Conservation (phyloP, 2,329 filamentous ascomycete genomes). For the Aspergillus tamarii region DNA sequence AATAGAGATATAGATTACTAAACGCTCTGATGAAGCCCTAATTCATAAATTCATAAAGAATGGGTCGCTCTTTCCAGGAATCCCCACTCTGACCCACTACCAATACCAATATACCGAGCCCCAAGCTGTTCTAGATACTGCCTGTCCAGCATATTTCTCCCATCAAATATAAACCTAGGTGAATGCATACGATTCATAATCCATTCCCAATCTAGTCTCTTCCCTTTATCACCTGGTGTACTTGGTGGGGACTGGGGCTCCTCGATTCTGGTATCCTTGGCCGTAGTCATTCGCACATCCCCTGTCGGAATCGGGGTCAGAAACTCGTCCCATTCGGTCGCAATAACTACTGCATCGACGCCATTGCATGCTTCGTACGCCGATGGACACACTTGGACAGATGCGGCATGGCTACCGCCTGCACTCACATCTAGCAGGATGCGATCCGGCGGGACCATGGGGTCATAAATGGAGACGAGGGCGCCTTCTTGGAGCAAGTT, state of each 20-base stretch:
- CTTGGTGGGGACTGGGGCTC: background rate
- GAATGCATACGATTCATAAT: constrained; percentile 46
- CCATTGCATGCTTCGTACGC: constrained; percentile 48
- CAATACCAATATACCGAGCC: constrained; percentile 35
- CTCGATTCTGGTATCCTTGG: constrained; percentile 11
- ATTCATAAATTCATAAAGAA: background rate
- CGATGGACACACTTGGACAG: constrained; percentile 1
- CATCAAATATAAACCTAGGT: constrained; percentile 54
- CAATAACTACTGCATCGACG: constrained; percentile 51
- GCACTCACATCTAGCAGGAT: constrained; percentile 35
- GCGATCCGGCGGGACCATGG: constrained; percentile 34
- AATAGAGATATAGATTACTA: background rate
- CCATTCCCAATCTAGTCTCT: constrained; percentile 44
- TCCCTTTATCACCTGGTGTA: background rate
- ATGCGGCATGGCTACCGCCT: background rate
- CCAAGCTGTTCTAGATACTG: constrained; percentile 33
- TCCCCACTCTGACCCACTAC: constrained; percentile 14
- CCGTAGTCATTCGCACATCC: background rate
- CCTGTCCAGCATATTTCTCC: constrained; percentile 37
- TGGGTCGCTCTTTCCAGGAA: background rate
- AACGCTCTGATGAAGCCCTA: background rate
- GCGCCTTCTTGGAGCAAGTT: constrained; percentile 66
- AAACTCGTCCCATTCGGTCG: constrained; percentile 58
- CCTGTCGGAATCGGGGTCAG: constrained; percentile 21
- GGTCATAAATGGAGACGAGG: constrained; percentile 33